Evolutionary conservation across 202 grass and related monocot species (phyloP), one percentile per base, ranked within the genome.

Genomic region (Schoenoplectus triqueter): DNA sequence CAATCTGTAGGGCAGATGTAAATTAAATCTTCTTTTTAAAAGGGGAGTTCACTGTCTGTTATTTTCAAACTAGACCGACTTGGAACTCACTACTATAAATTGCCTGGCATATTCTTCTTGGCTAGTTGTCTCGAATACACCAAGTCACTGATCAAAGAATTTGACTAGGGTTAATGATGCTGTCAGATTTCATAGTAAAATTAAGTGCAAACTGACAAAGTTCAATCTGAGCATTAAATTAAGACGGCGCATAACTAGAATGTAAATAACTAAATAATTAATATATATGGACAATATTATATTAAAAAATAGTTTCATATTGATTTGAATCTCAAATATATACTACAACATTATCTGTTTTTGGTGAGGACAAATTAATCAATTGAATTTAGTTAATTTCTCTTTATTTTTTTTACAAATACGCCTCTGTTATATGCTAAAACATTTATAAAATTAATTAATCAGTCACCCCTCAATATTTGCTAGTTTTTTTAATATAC

Each of bases 31-130:
- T 22, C 10, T 74, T 52, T 20, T 73, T 74, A 8, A 2, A 9
- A 48, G n/a, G 69, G 17, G 2, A n/a, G 13, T 57, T 78, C 54
- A 52, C 10, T 22, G n/a, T 50, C 2, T 3, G 69, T 78, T 78
- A 44, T 47, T 78, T 85, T 85, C 42, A 17, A 15, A 19, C 18
- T 46, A 39, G 83, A 85, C 54, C 17, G 64, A 66, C 46, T 13
- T 19, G 9, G 62, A 67, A 82, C 9, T 62, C 61, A 52, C 61
- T 50, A 31, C 76, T 85, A 64, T 75, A 72, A 72, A 73, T 62
- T 84, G 50, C 56, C 44, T 2, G 68, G n/a, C 55, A 45, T 59
- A 59, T 54, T 46, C 7, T 0, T 13, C 49, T 55, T 6, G 4
- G 54, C 20, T 55, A 9, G 1, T 31, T 31, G 31, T 31, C 31